Evolutionary conservation across 225 moss, liverwort and hornwort genomes (phyloP).

Genomic region (Anthoceros angustus): DNA sequence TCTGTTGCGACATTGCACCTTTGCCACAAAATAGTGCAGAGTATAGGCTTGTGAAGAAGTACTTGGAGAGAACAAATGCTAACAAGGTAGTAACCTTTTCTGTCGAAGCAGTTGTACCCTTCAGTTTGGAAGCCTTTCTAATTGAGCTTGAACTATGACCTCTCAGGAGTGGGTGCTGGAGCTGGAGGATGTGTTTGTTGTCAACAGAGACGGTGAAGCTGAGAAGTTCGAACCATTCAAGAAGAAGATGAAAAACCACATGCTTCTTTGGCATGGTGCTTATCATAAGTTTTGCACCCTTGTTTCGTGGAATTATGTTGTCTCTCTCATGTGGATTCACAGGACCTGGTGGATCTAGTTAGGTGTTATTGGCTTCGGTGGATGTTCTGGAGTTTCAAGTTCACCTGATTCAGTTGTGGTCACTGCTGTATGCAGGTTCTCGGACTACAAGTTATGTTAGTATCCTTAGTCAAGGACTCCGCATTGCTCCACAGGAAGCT

Average conservation of each 20-base stretch:
- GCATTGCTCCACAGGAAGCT: constrained; percentile 98
- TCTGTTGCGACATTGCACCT: constrained; percentile 63
- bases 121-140: not conserved
- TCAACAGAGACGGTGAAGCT: constrained; percentile 71
- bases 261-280: constrained; percentile 85
- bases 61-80: constrained; percentile 80
- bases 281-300: constrained; percentile 11
- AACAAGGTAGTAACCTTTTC: constrained; percentile 41
- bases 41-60: constrained; percentile 69
- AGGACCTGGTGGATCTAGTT: not conserved
- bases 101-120: not conserved
- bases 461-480: constrained; percentile 91
- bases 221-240: constrained; percentile 51
- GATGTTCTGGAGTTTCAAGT: not conserved
- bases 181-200: constrained; percentile 82
- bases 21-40: constrained; percentile 58
- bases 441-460: constrained; percentile 91
- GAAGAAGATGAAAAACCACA: constrained; percentile 53
- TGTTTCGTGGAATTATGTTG: not conserved
- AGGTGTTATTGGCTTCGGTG: not conserved
- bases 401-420: not conserved
- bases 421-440: constrained; percentile 46
- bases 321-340: not conserved
- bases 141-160: not conserved
- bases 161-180: constrained; percentile 80